These are phyloP conservation scores for Colletotrichum tropicale DNA, from an alignment of 2,329 filamentous ascomycete species.

Conservation along the genomic window DNA sequence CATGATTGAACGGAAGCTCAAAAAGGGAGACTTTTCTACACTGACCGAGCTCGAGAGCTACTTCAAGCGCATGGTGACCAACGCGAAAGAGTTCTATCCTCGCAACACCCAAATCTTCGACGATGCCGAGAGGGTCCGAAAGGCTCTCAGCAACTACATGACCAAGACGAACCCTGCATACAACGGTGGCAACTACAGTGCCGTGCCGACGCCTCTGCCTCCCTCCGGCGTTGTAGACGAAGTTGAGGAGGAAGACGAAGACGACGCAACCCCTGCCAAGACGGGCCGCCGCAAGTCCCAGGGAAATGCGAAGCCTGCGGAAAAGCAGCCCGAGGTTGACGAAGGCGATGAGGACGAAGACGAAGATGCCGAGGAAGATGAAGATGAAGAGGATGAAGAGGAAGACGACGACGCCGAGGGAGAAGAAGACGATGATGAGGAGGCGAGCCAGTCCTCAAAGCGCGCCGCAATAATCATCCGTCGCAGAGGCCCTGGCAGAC, in stretches of 20 bases:
- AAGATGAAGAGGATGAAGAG: slow-evolving; percentile 29
- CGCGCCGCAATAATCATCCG: slow-evolving; percentile 41
- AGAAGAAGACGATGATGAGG: slow-evolving; percentile 36
- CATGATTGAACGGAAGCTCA: slow-evolving; percentile 77
- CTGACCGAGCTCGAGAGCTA: slow-evolving; percentile 82
- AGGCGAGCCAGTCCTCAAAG: slow-evolving; percentile 28
- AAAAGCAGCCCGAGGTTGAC: slow-evolving; percentile 32
- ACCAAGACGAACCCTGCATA: slow-evolving; percentile 86
- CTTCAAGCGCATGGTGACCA: slow-evolving; percentile 85
- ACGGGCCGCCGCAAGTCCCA: slow-evolving; percentile 11
- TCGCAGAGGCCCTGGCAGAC: slow-evolving; percentile 37
- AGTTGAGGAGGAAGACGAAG: slow-evolving; percentile 13
- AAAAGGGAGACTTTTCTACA: slow-evolving; percentile 68
- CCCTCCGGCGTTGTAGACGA: slow-evolving; percentile 41
- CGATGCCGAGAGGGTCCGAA: slow-evolving; percentile 85
- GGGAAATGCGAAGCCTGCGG: slow-evolving; percentile 17
- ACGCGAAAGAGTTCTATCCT: slow-evolving; percentile 84
- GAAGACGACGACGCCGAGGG: slow-evolving; percentile 32
- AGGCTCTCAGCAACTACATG: slow-evolving; percentile 88
- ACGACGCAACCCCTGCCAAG: slow-evolving; percentile 20
- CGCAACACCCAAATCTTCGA: slow-evolving; percentile 75
- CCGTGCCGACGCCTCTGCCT: slow-evolving; percentile 75
- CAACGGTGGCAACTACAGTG: slow-evolving; percentile 66
- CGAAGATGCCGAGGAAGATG: slow-evolving; percentile 25
- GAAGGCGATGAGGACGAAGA: slow-evolving; percentile 30